A percentile compares a stretch with the other conserved stretches of the same genome.
These are phyloP conservation scores for Agrostemma githago DNA, from an alignment of 148 eudicot species.

Conservation along the genomic window DNA sequence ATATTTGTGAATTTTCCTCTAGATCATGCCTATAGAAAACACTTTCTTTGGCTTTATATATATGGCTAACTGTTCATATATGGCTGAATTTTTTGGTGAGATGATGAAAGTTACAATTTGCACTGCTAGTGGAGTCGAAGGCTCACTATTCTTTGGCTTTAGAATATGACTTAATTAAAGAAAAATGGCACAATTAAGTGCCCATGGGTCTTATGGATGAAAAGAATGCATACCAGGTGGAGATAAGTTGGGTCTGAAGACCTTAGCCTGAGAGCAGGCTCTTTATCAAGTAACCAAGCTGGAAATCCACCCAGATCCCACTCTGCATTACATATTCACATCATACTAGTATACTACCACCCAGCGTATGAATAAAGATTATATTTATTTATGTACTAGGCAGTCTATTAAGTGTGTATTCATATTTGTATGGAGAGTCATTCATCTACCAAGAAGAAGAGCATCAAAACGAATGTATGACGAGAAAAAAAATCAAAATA, in stretches of 20 bases:
- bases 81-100: neutral
- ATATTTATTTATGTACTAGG: no score
- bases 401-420: neutral
- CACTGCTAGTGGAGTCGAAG: neutral
- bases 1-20: neutral
- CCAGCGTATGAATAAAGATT: neutral
- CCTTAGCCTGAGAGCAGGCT: slow-evolving; percentile 73
- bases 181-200: neutral
- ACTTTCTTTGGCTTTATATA: no score
- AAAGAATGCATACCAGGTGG: slow-evolving; percentile 43
- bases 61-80: neutral
- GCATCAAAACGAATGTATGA: no score
- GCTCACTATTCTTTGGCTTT: neutral
- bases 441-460: no score
- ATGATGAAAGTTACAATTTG: neutral
- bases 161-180: neutral
- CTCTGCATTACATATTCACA: slow-evolving; percentile 45
- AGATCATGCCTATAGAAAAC: neutral
- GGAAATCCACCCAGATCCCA: slow-evolving; percentile 99
- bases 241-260: slow-evolving; percentile 83
- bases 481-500: no score
- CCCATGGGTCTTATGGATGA: no score
- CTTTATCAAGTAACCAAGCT: slow-evolving; percentile 80
- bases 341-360: neutral
- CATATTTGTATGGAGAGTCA: neutral